Conservation (phyloP, 2,329 filamentous ascomycete genomes). For the Stachybotrys echinatus region DNA sequence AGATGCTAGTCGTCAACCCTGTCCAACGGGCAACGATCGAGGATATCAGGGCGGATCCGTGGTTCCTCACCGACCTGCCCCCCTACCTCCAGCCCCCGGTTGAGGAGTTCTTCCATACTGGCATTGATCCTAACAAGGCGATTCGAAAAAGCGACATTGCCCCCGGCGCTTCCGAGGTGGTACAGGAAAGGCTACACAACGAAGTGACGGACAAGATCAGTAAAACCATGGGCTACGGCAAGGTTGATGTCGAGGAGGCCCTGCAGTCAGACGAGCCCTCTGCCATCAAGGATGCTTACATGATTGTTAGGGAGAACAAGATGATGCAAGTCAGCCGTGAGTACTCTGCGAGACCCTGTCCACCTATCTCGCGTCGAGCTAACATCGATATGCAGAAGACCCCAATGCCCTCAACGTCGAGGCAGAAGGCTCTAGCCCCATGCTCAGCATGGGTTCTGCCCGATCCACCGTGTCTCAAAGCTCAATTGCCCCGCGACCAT, state of each 20-base stretch:
- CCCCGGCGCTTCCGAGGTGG: constrained; percentile 68
- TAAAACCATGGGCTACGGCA: constrained; percentile 96
- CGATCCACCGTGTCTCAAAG: constrained; percentile 48
- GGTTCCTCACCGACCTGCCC: constrained; percentile 86
- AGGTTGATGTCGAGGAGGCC: constrained; percentile 91
- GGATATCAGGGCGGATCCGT: constrained; percentile 87
- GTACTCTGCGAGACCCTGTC: too few relatives aligned
- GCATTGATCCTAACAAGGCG: constrained; percentile 87
- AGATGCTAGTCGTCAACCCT: constrained; percentile 92
- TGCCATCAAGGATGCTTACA: constrained; percentile 97
- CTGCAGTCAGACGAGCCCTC: constrained; percentile 88
- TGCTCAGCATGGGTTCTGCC: constrained; percentile 49
- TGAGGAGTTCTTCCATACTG: constrained; percentile 89
- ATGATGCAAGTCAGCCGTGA: constrained; percentile 92
- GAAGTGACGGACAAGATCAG: constrained; percentile 93
- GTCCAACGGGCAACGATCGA: constrained; percentile 91
- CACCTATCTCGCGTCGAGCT: too few relatives aligned
- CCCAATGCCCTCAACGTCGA: constrained; percentile 27
- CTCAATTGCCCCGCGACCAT: constrained; percentile 44
- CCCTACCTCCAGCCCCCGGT: constrained; percentile 80
- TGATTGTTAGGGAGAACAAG: constrained; percentile 96
- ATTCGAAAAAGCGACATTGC: constrained; percentile 80
- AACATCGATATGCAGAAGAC: constrained; percentile 22
- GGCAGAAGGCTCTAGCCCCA: constrained; percentile 38
- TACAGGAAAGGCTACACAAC: constrained; percentile 86